Evolutionary conservation across 441 rosid genomes (phyloP).

Genomic region (Gossypium trilobum): DNA sequence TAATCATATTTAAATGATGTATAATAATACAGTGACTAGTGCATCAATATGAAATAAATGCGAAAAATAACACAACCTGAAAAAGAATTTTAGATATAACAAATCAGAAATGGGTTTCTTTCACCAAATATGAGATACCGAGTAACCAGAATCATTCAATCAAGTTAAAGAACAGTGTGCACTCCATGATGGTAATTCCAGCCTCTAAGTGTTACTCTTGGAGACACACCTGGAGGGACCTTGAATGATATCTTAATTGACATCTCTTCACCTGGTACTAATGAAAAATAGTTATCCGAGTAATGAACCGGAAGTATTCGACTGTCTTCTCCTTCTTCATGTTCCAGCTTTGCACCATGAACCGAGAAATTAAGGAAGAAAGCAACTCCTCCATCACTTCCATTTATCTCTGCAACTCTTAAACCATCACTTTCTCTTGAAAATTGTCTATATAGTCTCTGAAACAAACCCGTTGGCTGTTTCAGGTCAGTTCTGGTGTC

Average conservation of each 20-base stretch:
- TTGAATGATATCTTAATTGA: conserved; percentile 56
- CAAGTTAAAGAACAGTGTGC: conserved; percentile 28
- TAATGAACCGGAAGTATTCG: conserved; percentile 93
- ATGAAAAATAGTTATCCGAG: conserved; percentile 81
- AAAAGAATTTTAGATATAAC: background rate
- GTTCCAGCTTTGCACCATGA: conserved; percentile 38
- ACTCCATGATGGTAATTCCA: conserved; percentile 59
- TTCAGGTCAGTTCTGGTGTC: conserved; percentile 18
- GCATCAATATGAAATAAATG: background rate
- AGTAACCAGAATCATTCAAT: background rate
- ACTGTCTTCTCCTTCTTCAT: conserved; percentile 62
- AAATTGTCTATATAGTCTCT: conserved; percentile 32
- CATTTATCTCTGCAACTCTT: conserved; percentile 41
- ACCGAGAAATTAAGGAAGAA: conserved; percentile 88
- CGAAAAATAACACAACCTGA: background rate
- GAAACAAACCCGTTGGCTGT: conserved; percentile 30
- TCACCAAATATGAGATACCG: background rate
- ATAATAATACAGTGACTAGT: background rate
- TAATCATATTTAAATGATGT: no score
- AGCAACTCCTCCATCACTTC: conserved; percentile 61
- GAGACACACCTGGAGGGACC: conserved; percentile 54
- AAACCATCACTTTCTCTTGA: conserved; percentile 25
- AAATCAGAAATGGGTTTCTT: background rate
- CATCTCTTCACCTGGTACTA: conserved; percentile 79
- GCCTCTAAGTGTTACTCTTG: conserved; percentile 59